Base-by-base conservation (phyloP, 2,329 filamentous ascomycete genomes). In the Pseudogymnoascus sp. region DNA sequence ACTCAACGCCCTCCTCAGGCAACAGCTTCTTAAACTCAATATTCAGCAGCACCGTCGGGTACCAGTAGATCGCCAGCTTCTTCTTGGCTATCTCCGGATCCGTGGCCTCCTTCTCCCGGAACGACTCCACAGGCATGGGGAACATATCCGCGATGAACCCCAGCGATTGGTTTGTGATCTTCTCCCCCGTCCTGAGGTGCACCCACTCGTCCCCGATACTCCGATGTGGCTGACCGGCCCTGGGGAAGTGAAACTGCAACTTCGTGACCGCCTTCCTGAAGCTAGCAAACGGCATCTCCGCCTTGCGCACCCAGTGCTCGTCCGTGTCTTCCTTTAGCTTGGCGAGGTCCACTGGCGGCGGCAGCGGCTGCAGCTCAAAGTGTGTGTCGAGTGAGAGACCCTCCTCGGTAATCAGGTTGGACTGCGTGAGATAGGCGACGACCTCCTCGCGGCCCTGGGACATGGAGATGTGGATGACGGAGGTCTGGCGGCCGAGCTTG, bases 1-100 rank as follows among this genome's bases (percentile, higher is more conserved):
- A 94, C 71, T 90, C 85, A 1, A 84, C 83, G 0, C 90, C 89
- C 42, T 83, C 82, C 3, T 76, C 74, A 0, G 89, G 88, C 48
- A 95, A 72, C 5, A 79, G 72, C 71, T 87, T 89, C 77, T 93
- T 94, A 39, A 92, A 77, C 65, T 95, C 90, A 21, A 95, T 69
- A 71, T 89, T 91, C 70, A 94, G 74, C 15, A 86, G 76, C 1
- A 95, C 73, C 0, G 90, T 95, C 5, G 71, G 71, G 60, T 72
- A 72, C 71, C 71, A 73, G 61, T 66, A 69, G n/a, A 74, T 73
- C 37, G 69, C 71, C 42, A 68, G 59, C 39, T 72, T 68, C 59
- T 71, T 62, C 48, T 70, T 63, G 13, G 67, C 64, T 27, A 59
- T 63, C 27, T 65, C 65, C 62, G 58, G 66, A 29, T 62, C 68